Base-by-base conservation (phyloP, 1,284 basidiomycete genomes). In the Pisolithus thermaeus region DNA sequence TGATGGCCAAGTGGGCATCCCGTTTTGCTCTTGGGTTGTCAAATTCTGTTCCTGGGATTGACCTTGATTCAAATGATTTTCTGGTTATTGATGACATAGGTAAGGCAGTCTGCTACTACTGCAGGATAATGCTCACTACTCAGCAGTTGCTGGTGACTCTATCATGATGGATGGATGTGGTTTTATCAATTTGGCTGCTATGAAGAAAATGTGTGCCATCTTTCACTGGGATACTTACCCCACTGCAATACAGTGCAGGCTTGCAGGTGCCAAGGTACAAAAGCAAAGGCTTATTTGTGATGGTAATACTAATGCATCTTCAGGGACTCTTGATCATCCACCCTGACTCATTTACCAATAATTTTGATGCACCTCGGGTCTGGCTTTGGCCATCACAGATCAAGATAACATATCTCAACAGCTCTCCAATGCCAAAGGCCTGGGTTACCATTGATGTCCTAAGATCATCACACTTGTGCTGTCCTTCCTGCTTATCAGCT, bases 111-210 rank as follows among this genome's bases (percentile, higher is more conserved):
- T 8, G 9, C 44, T 20, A 11, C 38, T 25, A 4, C 30, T 35
- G 9, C 16, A 9, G 18, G 42, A 35, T 55, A 20, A 4, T 42
- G 14, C 23, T 47, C 36, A 40, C 25, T 35, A 9, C 23, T 12
- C 30, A 14, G 7, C 22, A 53, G 51, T 52, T 18, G 35, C 45
- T 3, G 23, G 41, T 16, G 41, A 63, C 1, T 71, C 72, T 4
- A 74, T 78, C 52, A 78, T 81, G 76, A 80, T 78, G 0, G 79
- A 81, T 58, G 79, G 79, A 2, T 73, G 72, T 32, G 78, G 78
- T 3, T 71, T 65, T 36, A 70, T 73, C n/a, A 79, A 76, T 52
- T 67, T 70, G 40, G 57, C 66, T 35, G 68, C 68, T 3, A 58
- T 75, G 7, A 62, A 64, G 27, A 54, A 60, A 11, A 56, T 78